Base-by-base conservation (phyloP, 805 yeast genomes). In the Cyberlindnera euphorbiae region DNA sequence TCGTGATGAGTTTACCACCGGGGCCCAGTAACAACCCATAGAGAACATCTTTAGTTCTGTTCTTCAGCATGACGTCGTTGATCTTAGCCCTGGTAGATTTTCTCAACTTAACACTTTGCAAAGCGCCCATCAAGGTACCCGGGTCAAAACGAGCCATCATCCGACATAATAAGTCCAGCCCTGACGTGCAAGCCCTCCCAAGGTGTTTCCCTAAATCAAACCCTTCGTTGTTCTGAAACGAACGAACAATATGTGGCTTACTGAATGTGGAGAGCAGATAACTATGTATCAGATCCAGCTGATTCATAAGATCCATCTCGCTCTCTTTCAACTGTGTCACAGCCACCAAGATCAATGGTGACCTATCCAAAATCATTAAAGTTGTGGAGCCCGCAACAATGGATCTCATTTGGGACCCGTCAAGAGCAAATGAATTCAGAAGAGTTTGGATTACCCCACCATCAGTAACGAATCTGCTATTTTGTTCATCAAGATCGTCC, bases 361-460 rank as follows among this genome's bases (percentile, higher is more conserved):
- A 63, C 46, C 72, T 76, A 39, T 78, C 73, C 36, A 77, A 54
- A 19, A 84, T 74, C 0, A 77, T 77, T 41, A 87, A 75, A 25
- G 69, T 49, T 4, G 74, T 66, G 25, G 69, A 57, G 3, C 71
- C 71, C 15, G 80, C 69, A 17, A 64, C 67, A 26, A 89, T 72
- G 0, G 76, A 63, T 43, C 66, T 66, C 25, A 82, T 49, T 17
- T 53, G 43, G 3, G 59, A 43, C 2, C 56, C 55, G 29, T 57
- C 50, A 5, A 65, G 70, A 46, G 77, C 73, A 53, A 83, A 88
- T 33, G 79, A 79, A 9, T 82, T 74, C 8, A 86, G 71, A 6
- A 88, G 73, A 0, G 96, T 85, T 46, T 88, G 89, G 3, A 88
- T 71, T 2, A 88, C 66, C 1, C 95, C 96, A 64, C 82, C 76